phyloP scores from a whole-genome alignment of 2,329 filamentous ascomycete species.

The Trichoderma polysporum region DNA sequence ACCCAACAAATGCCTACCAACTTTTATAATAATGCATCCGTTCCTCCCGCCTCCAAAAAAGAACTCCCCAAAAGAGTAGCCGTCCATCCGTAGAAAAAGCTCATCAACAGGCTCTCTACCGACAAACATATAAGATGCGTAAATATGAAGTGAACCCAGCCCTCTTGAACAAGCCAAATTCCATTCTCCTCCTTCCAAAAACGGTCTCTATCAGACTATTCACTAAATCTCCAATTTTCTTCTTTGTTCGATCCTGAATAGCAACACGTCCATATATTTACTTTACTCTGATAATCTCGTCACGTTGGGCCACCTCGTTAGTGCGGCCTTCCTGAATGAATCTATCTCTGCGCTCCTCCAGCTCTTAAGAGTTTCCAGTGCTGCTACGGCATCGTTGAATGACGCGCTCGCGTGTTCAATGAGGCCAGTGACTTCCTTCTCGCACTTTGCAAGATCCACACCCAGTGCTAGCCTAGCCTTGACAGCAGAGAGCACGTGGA shows the following conservation, averaged over 20 bases:
- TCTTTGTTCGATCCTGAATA: background rate
- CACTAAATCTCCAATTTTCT: background rate
- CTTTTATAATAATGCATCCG: conserved; percentile 18
- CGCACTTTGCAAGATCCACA: conserved; percentile 54
- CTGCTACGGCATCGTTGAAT: conserved; percentile 55
- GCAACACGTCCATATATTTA: background rate
- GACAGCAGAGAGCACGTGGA: conserved; percentile 64
- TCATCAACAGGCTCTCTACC: background rate
- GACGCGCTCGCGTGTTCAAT: conserved; percentile 52
- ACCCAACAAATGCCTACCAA: conserved; percentile 15
- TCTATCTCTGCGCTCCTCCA: conserved; percentile 53
- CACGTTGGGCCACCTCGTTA: conserved; percentile 51
- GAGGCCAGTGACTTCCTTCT: conserved; percentile 62
- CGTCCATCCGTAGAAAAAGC: background rate
- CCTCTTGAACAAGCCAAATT: background rate
- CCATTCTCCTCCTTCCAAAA: background rate
- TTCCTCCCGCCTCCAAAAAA: background rate
- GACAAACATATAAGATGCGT: background rate
- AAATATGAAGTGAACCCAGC: background rate
- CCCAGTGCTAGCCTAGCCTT: conserved; percentile 59
- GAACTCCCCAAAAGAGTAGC: background rate
- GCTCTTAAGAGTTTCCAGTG: conserved; percentile 43
- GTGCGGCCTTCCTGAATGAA: conserved; percentile 49
- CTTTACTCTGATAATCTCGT: conserved; percentile 40
- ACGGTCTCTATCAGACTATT: background rate